Percentiles rank a stretch among this genome's conserved stretches.
These are phyloP conservation scores for Angophora floribunda DNA, from an alignment of 345 rosid species.

Conservation along the genomic window DNA sequence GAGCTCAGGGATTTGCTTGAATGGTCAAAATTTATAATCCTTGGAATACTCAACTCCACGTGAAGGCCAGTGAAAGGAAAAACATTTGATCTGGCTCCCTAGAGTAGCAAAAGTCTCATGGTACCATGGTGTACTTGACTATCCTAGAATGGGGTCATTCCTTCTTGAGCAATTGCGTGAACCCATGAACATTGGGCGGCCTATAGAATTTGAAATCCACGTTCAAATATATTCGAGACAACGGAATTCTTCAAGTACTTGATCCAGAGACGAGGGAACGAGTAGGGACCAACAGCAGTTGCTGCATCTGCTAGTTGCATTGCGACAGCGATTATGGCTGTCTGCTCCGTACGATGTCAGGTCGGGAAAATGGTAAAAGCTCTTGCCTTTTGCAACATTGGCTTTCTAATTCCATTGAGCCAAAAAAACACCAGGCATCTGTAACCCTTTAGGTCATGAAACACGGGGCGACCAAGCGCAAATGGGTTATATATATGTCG, in stretches of 20 bases:
- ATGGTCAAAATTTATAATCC: not conserved
- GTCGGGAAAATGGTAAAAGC: not conserved
- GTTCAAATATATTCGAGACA: not conserved
- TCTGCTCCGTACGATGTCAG: not conserved
- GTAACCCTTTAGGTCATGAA: not conserved
- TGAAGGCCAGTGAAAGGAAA: not conserved
- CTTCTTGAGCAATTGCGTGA: not conserved
- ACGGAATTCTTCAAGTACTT: not conserved
- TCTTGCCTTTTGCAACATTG: not conserved
- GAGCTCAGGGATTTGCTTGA: not conserved
- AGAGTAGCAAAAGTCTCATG: not conserved
- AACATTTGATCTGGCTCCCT: not conserved
- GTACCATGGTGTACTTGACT: not conserved
- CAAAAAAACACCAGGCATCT: not conserved
- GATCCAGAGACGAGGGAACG: not conserved
- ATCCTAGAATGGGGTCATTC: not conserved
- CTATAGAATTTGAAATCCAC: not conserved
- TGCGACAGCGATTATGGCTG: not conserved
- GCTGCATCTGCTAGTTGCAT: not conserved
- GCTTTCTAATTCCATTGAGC: not conserved
- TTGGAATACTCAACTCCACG: not conserved
- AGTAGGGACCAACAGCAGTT: not conserved
- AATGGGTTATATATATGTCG: not conserved
- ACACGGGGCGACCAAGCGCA: not conserved
- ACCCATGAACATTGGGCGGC: not conserved